Percentiles rank a stretch among this genome's conserved stretches.
phyloP scores from a whole-genome alignment of 2,329 filamentous ascomycete species.

The Penicillium thymicola region DNA sequence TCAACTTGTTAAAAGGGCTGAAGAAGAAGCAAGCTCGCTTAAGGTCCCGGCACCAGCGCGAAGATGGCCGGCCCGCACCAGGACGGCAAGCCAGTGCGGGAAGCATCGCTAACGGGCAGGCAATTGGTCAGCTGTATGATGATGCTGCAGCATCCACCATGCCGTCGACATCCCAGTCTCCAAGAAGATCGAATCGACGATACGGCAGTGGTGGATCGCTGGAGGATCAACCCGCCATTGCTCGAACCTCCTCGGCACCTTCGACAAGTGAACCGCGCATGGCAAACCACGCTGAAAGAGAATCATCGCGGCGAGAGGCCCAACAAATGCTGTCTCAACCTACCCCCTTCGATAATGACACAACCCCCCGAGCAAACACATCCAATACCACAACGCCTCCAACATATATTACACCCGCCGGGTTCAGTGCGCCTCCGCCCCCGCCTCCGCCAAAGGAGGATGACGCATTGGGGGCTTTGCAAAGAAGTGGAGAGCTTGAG shows the following conservation, averaged over 20 bases:
- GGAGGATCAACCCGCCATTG: constrained; percentile 31
- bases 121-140: constrained; percentile 46
- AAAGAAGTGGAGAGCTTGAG: constrained; percentile 88
- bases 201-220: constrained; percentile 40
- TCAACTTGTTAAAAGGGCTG: constrained; percentile 89
- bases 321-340: constrained; percentile 51
- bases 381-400: constrained; percentile 26
- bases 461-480: constrained; percentile 84
- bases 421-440: constrained; percentile 62
- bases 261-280: constrained; percentile 26
- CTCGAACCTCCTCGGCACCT: constrained; percentile 30
- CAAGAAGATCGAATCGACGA: constrained; percentile 35
- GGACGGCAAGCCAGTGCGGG: constrained; percentile 47
- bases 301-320: constrained; percentile 39
- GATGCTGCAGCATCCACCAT: constrained; percentile 32
- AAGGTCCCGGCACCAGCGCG: constrained; percentile 54
- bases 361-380: constrained; percentile 28
- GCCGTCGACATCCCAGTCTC: constrained; percentile 28
- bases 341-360: constrained; percentile 64
- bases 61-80: constrained; percentile 43
- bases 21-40: constrained; percentile 96
- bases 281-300: constrained; percentile 37
- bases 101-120: constrained; percentile 46
- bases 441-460: constrained; percentile 79
- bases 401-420: constrained; percentile 13